Evolutionary conservation across 2,329 filamentous ascomycete genomes (phyloP).

Genomic region (Claviceps sp.): DNA sequence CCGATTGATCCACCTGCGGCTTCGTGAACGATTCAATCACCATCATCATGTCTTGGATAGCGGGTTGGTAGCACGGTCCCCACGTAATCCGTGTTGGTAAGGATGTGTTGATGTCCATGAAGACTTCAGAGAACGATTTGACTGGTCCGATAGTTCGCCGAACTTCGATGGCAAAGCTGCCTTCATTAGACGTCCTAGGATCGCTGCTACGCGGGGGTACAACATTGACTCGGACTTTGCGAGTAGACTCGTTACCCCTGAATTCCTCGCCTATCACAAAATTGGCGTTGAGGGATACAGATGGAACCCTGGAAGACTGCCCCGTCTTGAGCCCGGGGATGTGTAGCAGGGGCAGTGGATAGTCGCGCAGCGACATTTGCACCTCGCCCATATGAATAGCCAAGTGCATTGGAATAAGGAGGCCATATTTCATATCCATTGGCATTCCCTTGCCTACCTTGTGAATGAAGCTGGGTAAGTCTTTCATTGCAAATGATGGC

Average conservation of each 20-base stretch:
- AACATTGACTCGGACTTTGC: constrained; percentile 71
- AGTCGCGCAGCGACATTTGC: constrained; percentile 76
- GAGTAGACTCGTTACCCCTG: constrained; percentile 63
- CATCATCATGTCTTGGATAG: constrained; percentile 99
- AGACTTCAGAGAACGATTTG: constrained; percentile 91
- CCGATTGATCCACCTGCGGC: constrained; percentile 83
- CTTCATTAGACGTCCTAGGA: constrained; percentile 38
- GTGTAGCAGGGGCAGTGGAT: constrained; percentile 82
- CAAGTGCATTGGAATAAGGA: constrained; percentile 82
- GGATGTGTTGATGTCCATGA: constrained; percentile 82
- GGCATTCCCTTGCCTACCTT: constrained; percentile 96
- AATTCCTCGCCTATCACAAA: constrained; percentile 96
- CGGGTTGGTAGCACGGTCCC: constrained; percentile 95
- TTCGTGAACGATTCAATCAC: constrained; percentile 96
- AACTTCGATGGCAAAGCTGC: constrained; percentile 72
- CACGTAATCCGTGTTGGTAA: constrained; percentile 89
- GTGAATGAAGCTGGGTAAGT: constrained; percentile 74
- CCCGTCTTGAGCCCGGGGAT: constrained; percentile 69
- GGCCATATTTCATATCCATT: constrained; percentile 73
- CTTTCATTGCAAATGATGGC: constrained; percentile 72
- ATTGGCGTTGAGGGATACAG: constrained; percentile 72
- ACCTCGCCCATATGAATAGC: constrained; percentile 84
- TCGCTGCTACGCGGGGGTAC: constrained; percentile 54
- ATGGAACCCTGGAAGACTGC: constrained; percentile 68
- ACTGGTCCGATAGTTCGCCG: constrained; percentile 85